Evolutionary conservation across 2,329 filamentous ascomycete genomes (phyloP), one percentile per base, ranked within the genome.

Genomic region (Talaromyces albobiverticillius): DNA sequence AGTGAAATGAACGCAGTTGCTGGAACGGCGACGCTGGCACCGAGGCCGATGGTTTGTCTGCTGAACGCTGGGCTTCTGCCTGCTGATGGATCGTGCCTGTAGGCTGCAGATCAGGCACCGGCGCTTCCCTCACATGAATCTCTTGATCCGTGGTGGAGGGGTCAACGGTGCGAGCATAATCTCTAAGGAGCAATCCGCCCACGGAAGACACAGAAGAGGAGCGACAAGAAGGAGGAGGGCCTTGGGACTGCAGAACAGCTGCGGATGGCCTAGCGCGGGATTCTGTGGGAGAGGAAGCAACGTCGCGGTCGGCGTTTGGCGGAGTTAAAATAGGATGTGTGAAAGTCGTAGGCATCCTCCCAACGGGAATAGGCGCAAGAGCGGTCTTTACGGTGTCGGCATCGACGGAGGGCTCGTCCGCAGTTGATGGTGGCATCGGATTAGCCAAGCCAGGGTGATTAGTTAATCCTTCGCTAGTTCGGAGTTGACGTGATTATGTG

Each of bases 141-240:
- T 70, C 66, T 61, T 67, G 64, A 41, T 69, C 62, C 31, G 71
- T 66, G 55, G 73, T 71, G 34, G 74, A 66, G 16, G 74, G 67
- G 54, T 73, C 70, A 67, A 77, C 69, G 57, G 76, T 68, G 36
- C 67, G 64, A 50, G 69, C 70, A 71, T 76, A 71, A 54, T 75
- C 74, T 56, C 70, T 73, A 40, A 75, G 69, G 43, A 76, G 67
- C 16, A 70, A 68, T 32, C 71, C 68, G 57, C 71, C 71, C 55
- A 69, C 60, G 23, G 62, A 61, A 20, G 63, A 63, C 29, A 67
- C 60, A 56, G 62, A 55, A 29, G 56, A 43, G 22, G 56, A 53
- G 43, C 57, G 60, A 51, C 25, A 50, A 23, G 20, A 23, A 51
- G 16, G 40, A 51, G 51, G 32, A 42, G 45, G 26, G 26, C 42